A percentile compares a stretch with the other conserved stretches of the same genome.
Evolutionary conservation across 192 early-diverging fungal species (phyloP).

Genomic region (Coemansia sp.): DNA sequence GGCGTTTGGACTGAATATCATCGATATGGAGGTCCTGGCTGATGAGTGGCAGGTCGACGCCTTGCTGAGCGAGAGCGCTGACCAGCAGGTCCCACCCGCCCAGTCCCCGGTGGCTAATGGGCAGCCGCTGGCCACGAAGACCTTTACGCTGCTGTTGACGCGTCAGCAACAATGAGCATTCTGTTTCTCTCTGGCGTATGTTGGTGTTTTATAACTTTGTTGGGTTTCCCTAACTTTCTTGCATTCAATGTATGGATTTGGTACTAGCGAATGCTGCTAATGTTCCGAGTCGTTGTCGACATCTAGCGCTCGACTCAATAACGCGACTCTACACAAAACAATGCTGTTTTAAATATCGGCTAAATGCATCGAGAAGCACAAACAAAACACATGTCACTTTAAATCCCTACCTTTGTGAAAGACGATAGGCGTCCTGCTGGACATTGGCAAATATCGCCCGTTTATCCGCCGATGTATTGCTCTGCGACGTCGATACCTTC

Average conservation of each 20-base stretch:
- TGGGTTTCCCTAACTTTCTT: neutral
- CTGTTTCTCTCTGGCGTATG: neutral
- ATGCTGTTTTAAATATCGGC: neutral
- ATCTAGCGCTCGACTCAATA: constrained; percentile 14
- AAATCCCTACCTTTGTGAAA: constrained; percentile 38
- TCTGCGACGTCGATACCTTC: neutral
- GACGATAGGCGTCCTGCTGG: constrained; percentile 30
- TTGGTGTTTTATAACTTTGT: neutral
- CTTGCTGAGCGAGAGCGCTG: constrained; percentile 18
- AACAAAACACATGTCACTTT: neutral
- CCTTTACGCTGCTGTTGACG: neutral
- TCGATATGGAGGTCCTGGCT: constrained; percentile 33
- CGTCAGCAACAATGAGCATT: neutral
- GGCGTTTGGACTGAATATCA: constrained; percentile 30
- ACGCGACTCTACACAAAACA: constrained; percentile 8
- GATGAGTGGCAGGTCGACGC: constrained; percentile 31
- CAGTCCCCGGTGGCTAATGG: constrained; percentile 2
- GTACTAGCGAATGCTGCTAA: neutral
- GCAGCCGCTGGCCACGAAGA: neutral
- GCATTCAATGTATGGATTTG: neutral
- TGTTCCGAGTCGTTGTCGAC: neutral
- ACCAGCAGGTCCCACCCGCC: constrained; percentile 49
- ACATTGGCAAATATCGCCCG: constrained; percentile 18
- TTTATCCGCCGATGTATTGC: neutral
- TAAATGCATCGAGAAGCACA: neutral